Conservation (phyloP, 1,284 basidiomycete species). For the Melampsora larici-populina region DNA sequence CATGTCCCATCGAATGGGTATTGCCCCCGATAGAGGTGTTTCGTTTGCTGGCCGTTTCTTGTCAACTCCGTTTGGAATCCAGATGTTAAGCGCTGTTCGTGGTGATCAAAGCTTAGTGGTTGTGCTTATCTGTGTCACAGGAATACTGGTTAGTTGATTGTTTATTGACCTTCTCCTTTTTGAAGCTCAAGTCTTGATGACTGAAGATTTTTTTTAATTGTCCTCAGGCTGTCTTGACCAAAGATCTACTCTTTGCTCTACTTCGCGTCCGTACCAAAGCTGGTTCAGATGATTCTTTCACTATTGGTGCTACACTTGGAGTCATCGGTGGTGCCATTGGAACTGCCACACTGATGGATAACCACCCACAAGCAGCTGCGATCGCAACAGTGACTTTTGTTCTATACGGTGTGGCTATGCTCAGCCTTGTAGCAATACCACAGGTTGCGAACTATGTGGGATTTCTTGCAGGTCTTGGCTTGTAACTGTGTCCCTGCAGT, state of each 20-base stretch:
- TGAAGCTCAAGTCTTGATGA: no score
- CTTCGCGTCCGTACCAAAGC: constrained; percentile 23
- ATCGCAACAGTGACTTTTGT: constrained; percentile 43
- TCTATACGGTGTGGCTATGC: constrained; percentile 30
- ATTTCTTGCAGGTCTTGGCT: constrained; percentile 10
- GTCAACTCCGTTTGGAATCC: constrained; percentile 41
- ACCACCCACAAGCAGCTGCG: constrained; percentile 32
- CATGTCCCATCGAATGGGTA: constrained; percentile 21
- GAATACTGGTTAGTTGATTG: constrained; percentile 23
- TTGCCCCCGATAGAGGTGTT: constrained; percentile 18
- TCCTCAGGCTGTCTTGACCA: constrained; percentile 27
- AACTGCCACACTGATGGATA: constrained; percentile 29
- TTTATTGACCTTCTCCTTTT: neutral
- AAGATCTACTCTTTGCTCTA: constrained; percentile 36
- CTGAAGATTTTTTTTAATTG: no score
- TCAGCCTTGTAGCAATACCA: constrained; percentile 38
- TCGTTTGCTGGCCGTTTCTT: constrained; percentile 37
- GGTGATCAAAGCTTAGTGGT: constrained; percentile 34
- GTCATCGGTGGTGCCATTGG: constrained; percentile 40
- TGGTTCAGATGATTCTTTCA: constrained; percentile 42
- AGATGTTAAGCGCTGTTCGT: constrained; percentile 25
- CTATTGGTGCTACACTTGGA: constrained; percentile 36
- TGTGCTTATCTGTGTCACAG: constrained; percentile 37
- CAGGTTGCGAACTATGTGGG: constrained; percentile 19
- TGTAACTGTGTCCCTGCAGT: no score